Evolutionary conservation across 202 grass and related monocot species (phyloP).

Genomic region (Bolboschoenoplectus hybrid): DNA sequence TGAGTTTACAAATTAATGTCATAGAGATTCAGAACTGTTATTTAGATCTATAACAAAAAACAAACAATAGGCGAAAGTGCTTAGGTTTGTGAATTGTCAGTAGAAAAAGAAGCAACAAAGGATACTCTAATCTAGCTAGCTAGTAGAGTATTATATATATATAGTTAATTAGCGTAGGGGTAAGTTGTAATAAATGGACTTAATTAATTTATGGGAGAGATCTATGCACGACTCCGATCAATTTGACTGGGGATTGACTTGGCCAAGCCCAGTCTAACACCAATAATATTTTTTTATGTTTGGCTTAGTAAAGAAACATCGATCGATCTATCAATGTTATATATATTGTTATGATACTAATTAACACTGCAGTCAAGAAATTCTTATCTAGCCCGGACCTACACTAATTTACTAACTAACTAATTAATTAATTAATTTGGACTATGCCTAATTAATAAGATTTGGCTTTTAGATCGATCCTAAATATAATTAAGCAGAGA

Average conservation of each 20-base stretch:
- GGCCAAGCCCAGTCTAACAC: neutral
- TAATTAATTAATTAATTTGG: slow-evolving; percentile 1
- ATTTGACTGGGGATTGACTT: slow-evolving; percentile 27
- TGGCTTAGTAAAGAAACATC: neutral
- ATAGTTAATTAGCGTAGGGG: slow-evolving; percentile 1
- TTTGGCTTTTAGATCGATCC: neutral
- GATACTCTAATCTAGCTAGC: neutral
- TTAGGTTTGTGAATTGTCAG: neutral
- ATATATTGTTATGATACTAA: neutral
- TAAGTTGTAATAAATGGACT: slow-evolving; percentile 25
- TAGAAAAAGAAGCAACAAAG: slow-evolving; percentile 29
- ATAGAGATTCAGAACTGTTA: too few species aligned
- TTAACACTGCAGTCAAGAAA: slow-evolving; percentile 31
- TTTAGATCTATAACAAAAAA: too few species aligned
- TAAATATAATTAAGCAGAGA: neutral
- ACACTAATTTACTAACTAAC: neutral
- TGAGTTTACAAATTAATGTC: too few species aligned
- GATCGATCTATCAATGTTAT: neutral
- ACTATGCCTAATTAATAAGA: neutral
- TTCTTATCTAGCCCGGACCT: neutral
- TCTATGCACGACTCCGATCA: neutral
- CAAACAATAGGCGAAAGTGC: neutral
- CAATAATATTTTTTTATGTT: slow-evolving; percentile 9
- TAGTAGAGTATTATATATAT: too few species aligned
- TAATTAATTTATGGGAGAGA: neutral